A percentile compares a stretch with the other conserved stretches of the same genome.
These are phyloP conservation scores for Polymyxa betae DNA, from an alignment of 208 protist genomes.

Conservation along the genomic window DNA sequence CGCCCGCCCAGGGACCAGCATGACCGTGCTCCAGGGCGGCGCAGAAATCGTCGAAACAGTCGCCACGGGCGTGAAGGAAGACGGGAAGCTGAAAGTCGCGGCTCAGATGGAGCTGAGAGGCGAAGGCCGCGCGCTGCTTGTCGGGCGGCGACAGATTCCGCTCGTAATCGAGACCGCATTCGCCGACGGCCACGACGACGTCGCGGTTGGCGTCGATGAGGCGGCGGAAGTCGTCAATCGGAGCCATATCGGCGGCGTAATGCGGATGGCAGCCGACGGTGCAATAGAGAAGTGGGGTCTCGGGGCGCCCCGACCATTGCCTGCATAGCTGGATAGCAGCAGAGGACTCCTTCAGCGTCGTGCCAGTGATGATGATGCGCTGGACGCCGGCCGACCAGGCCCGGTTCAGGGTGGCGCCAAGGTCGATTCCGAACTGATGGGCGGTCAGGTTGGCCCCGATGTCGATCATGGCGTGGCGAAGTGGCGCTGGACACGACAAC, in stretches of 20 bases:
- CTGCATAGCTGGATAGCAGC: neutral
- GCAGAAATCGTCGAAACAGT: slow-evolving; percentile 26
- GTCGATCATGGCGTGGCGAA: neutral
- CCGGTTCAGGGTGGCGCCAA: neutral
- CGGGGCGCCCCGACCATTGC: neutral
- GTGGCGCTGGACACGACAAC: neutral
- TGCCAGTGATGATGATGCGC: slow-evolving; percentile 38
- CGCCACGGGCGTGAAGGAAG: slow-evolving; percentile 28
- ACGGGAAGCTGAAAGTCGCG: neutral
- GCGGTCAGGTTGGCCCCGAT: slow-evolving; percentile 23
- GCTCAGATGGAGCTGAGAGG: slow-evolving; percentile 6
- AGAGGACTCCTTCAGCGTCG: neutral
- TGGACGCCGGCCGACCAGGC: neutral
- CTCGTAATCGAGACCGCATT: slow-evolving; percentile 39
- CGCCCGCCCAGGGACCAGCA: neutral
- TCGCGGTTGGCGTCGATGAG: slow-evolving; percentile 37
- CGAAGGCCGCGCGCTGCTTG: neutral
- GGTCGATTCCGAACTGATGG: neutral
- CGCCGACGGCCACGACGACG: slow-evolving; percentile 48
- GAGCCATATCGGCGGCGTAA: neutral
- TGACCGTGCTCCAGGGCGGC: neutral
- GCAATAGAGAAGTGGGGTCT: neutral
- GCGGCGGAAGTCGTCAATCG: neutral
- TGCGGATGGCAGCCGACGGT: slow-evolving; percentile 40
- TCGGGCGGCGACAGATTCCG: neutral